Base-by-base conservation (phyloP, 2,329 filamentous ascomycete species). In the Hyphodiscus sp. region DNA sequence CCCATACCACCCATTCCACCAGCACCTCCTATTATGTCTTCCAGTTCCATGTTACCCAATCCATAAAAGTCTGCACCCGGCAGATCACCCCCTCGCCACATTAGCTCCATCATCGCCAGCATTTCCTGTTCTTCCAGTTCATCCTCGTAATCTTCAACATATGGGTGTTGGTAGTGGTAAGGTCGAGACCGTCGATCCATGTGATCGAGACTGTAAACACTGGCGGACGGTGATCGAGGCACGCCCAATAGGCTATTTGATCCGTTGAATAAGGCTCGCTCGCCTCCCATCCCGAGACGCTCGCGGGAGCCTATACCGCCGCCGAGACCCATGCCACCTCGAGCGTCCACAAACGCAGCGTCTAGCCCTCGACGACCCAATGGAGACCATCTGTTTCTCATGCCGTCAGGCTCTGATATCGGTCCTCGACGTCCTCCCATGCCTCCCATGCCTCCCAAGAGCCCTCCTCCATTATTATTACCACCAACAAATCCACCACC, bases 91-190 rank as follows among this genome's bases (percentile, higher is more conserved):
- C 20, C 48, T 41, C 43, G 44, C 46, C 48, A 46, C 45, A 26
- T 44, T 45, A 51, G 33, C 45, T 41, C 50, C 16, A 10, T 41
- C 38, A 50, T 38, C 33, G 3, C 20, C 42, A 18, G 20, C 42
- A 13, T 44, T 29, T 54, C 23, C 16, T 55, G 41, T 2, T 50
- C 55, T 8, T 61, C 60, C 20, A 55, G 49, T 26, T 56, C 53
- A 20, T 52, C 57, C 42, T 59, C 50, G 16, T 57, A 59, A 49
- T 61, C 58, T 41, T 62, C 60, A 16, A 61, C 60, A 38, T 64
- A 63, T 8, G 52, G 54, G 18, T 44, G 41, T 13, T 58, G 56
- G 45, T 61, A 62, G 43, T 59, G 19, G 7, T 29, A 46, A 26
- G 45, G 20, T n/a, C 23, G 20, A 9, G 19, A n/a, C 6, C 20